Base-by-base conservation (phyloP, 192 early-diverging fungal genomes). In the Coemansia furcata region DNA sequence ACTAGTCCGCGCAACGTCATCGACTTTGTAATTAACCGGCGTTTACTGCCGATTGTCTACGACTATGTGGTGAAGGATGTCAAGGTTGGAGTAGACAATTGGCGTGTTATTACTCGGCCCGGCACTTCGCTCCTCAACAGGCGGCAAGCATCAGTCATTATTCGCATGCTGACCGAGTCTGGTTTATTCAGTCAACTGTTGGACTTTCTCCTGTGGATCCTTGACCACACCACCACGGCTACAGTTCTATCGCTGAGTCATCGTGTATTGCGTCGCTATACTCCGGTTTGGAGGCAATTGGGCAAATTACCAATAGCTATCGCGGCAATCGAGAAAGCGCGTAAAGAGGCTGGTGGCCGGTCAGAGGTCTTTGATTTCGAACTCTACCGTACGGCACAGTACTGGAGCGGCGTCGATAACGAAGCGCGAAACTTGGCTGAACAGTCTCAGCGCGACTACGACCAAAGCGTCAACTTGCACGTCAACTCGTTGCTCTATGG, bases 61-160 rank as follows among this genome's bases (percentile, higher is more conserved):
- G 73, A 73, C 58, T 85, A 68, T 63, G 73, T 81, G 23, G 83
- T 85, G 33, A 75, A 76, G 54, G 83, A 77, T 12, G 74, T 80
- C 33, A 72, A 80, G 26, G 73, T 85, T 3, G 83, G 78, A 19
- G 83, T 63, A 8, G 88, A 91, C 64, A 93, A 93, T 66, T 93
- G 92, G 92, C 82, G 87, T 39, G 89, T 88, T n/a, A 90, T 89
- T 66, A 89, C 90, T 1, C 87, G 86, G 4, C 92, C 92, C 6
- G 92, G 92, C 0, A 80, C 90, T 0, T 90, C 89, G 21, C 72
- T 93, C 23, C 76, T 93, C n/a, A 93, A 91, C 63, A 74, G 80
- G 12, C 84, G 90, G 26, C 92, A 93, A 60, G 78, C 85, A 36
- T 76, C 85, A 0, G 80, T 84, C 1, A 40, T 83, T 39, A 3